A percentile compares a stretch with the other conserved stretches of the same genome.
These are phyloP conservation scores for Mrakia hoshinonis DNA, from an alignment of 768 basidiomycete species.

Conservation along the genomic window DNA sequence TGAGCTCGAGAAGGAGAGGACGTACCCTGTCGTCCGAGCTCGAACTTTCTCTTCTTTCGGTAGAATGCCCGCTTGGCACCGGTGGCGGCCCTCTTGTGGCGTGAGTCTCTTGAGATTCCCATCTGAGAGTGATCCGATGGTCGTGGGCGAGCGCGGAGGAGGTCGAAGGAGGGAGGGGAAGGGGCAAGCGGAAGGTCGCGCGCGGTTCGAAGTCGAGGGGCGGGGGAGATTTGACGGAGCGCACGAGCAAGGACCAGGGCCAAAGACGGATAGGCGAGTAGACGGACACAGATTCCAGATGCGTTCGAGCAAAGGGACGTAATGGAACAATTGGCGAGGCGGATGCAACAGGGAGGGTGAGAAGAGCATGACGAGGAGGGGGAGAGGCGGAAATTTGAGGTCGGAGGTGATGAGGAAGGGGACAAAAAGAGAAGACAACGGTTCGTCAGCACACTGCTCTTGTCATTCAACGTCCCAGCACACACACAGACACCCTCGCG, in stretches of 20 bases:
- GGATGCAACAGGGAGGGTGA: not conserved
- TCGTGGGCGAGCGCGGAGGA: not conserved
- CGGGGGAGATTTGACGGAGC: not conserved
- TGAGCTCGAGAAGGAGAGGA: not conserved
- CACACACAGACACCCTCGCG: not conserved
- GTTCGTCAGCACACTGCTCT: not conserved
- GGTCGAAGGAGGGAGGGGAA: not conserved
- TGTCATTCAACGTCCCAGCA: not conserved
- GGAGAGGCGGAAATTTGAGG: not conserved
- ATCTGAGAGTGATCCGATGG: constrained; percentile 31
- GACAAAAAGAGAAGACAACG: not conserved
- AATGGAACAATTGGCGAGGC: not conserved
- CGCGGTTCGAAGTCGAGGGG: not conserved
- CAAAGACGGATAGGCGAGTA: too few species aligned
- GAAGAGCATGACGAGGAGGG: not conserved
- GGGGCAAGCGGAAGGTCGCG: not conserved
- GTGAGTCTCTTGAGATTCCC: constrained; percentile 93
- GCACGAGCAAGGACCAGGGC: not conserved
- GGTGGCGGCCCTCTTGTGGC: constrained; percentile 92
- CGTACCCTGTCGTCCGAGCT: constrained; percentile 83
- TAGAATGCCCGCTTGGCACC: constrained; percentile 78
- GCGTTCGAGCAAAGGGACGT: not conserved
- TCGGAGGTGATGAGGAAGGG: not conserved
- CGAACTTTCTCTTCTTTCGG: constrained; percentile 99
- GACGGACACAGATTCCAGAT: not conserved